A percentile compares a stretch with the other conserved stretches of the same genome.
These are phyloP conservation scores for Zygotorulaspora mrakii DNA, from an alignment of 1,139 yeast genomes.

Conservation along the genomic window DNA sequence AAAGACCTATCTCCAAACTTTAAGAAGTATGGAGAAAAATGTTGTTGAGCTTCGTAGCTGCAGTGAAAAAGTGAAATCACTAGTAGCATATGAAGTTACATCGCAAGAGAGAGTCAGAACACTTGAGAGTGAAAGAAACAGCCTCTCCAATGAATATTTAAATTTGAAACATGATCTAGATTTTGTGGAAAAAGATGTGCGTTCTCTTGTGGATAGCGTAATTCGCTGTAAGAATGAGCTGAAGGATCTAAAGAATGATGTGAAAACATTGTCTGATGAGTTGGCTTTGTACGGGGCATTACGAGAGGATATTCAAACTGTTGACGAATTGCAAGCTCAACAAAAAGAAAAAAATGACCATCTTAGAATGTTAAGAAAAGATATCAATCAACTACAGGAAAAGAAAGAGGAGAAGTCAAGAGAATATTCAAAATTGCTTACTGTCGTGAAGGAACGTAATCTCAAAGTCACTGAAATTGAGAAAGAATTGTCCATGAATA, in stretches of 20 bases:
- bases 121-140: constrained; percentile 30
- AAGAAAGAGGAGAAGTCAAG: constrained; percentile 49
- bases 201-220: constrained; percentile 24
- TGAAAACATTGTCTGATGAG: constrained; percentile 42
- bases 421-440: constrained; percentile 50
- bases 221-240: constrained; percentile 26
- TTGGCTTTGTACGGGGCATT: constrained; percentile 20
- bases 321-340: constrained; percentile 51
- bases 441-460: constrained; percentile 53
- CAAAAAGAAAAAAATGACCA: constrained; percentile 45
- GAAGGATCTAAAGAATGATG: constrained; percentile 41
- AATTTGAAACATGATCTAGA: constrained; percentile 22
- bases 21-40: constrained; percentile 33
- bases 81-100: constrained; percentile 3
- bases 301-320: constrained; percentile 25
- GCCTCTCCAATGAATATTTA: constrained; percentile 16
- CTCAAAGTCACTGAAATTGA: constrained; percentile 55
- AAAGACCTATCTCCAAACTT: constrained; percentile 39
- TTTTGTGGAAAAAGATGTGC: constrained; percentile 22
- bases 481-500: constrained; percentile 44
- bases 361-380: constrained; percentile 46
- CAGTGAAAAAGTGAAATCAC: background rate
- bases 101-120: background rate
- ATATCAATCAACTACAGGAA: constrained; percentile 44
- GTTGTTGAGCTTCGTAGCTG: constrained; percentile 11